A percentile compares a stretch with the other conserved stretches of the same genome.
Conservation (phyloP, 2,329 filamentous ascomycete species). For the Fusarium sp. region DNA sequence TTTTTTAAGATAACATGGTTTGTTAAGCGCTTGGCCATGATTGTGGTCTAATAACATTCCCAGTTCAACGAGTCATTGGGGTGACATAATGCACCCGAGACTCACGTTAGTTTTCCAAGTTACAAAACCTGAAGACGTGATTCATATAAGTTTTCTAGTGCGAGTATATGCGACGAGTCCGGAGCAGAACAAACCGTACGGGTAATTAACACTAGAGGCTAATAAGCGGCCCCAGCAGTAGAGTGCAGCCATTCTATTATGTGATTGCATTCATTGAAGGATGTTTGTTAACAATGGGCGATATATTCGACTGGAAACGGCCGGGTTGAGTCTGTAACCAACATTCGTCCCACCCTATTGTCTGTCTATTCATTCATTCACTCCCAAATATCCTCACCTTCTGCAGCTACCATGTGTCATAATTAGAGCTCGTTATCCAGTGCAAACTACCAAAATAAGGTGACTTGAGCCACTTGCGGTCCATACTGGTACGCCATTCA, state of each 20-base stretch:
- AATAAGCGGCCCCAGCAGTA: not conserved
- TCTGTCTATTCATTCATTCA: not conserved
- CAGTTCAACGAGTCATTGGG: not conserved
- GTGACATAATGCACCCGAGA: constrained; percentile 1
- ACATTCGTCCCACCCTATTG: not conserved
- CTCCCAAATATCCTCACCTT: not conserved
- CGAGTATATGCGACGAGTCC: not conserved
- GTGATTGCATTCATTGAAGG: constrained; percentile 2
- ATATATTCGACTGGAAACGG: constrained; percentile 11
- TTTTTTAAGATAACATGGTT: not conserved
- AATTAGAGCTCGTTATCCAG: constrained; percentile 15
- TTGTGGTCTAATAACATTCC: constrained; percentile 16
- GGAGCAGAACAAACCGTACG: not conserved
- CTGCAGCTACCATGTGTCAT: constrained; percentile 26
- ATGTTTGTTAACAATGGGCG: constrained; percentile 8
- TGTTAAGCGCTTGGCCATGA: constrained; percentile 23
- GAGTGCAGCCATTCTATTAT: constrained; percentile 8
- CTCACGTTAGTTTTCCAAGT: not conserved
- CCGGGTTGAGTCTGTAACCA: constrained; percentile 4
- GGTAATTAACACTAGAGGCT: not conserved
- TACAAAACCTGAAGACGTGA: not conserved
- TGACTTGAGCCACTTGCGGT: not conserved
- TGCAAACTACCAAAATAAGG: not conserved
- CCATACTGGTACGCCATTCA: not conserved
- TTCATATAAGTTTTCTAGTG: not conserved